These are phyloP conservation scores for Odontarrhena argentea DNA, from an alignment of 345 rosid genomes.

Conservation along the genomic window DNA sequence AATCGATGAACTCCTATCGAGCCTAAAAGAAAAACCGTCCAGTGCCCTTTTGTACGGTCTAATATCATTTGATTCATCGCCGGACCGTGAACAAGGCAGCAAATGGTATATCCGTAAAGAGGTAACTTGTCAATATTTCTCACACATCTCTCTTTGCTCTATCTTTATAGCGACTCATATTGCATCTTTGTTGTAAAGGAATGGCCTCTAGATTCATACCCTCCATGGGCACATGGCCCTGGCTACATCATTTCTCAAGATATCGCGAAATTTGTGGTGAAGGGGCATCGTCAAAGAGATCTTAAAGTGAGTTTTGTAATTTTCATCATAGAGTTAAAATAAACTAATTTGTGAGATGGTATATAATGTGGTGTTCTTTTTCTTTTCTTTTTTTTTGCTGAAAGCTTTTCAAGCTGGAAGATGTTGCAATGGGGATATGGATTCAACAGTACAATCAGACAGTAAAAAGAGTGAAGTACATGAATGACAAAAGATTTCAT, in stretches of 20 bases:
- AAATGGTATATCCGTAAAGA: slow-evolving; percentile 79
- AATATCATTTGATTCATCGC: slow-evolving; percentile 69
- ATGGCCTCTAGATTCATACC: slow-evolving; percentile 69
- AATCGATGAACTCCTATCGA: slow-evolving; percentile 70
- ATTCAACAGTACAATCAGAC: slow-evolving; percentile 63
- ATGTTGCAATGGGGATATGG: slow-evolving; percentile 97
- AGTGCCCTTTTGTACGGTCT: slow-evolving; percentile 71
- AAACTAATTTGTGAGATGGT: not conserved
- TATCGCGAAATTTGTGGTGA: slow-evolving; percentile 74
- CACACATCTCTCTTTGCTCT: slow-evolving; percentile 13
- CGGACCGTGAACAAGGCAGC: slow-evolving; percentile 75
- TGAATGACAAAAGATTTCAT: slow-evolving; percentile 68
- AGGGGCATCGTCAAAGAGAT: slow-evolving; percentile 63
- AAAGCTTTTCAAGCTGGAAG: slow-evolving; percentile 91
- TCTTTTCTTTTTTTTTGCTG: not conserved
- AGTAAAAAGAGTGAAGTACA: slow-evolving; percentile 59
- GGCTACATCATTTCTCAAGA: slow-evolving; percentile 79
- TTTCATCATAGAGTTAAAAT: slow-evolving; percentile 3
- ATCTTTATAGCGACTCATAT: slow-evolving; percentile 16
- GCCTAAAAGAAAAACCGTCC: slow-evolving; percentile 63
- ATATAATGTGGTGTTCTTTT: not conserved
- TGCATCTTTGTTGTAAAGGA: slow-evolving; percentile 48
- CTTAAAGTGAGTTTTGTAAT: slow-evolving; percentile 55
- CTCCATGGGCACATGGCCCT: slow-evolving; percentile 99
- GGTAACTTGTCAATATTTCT: slow-evolving; percentile 42